Base-by-base conservation (phyloP, 257 asterid genomes). In the Solanum appendiculatum region DNA sequence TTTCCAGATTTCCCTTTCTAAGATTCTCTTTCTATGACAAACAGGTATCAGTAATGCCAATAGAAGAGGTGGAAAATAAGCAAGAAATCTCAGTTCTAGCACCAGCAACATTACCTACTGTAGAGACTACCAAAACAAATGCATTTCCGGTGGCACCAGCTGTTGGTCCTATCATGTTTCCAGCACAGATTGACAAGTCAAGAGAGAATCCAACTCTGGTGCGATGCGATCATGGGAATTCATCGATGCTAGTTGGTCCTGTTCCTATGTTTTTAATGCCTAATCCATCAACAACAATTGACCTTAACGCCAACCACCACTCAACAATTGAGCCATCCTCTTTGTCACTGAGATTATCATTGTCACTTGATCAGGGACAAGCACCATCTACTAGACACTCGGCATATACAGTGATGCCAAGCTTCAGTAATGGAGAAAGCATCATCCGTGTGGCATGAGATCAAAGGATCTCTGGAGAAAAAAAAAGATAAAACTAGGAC, bases 1-100 rank as follows among this genome's bases (percentile, higher is more conserved):
- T 33, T 64, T 23, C 7, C 14, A 31, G 74, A 34, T 69, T 42
- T 58, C 46, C 48, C 14, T 56, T 82, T 16, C 68, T 73, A 23
- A 12, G 20, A 25, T 81, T 48, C 18, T 7, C 29, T 46, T 69
- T 78, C 44, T 40, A 10, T 40, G 86, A 56, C 86, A 75, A 73
- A 87, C 87, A 96, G 99, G 98, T 93, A 78, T 83, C 97, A 90
- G 84, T 90, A 37, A 86, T 92, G 92, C 91, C 93, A 31, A 84
- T 81, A 85, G 96, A 89, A 54, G 95, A 94, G 86, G 88, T 89
- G 40, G 86, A 88, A 48, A 88, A 63, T 74, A 90, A 88, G 66
- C 90, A 92, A 83, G 95, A 92, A 51, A 86, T 56, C 73, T 46
- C 63, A 3, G 82, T 46, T 64, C 36, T 86, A 25, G 88, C 91